These are phyloP conservation scores for Sarcodon sp. DNA, from an alignment of 768 basidiomycete species.

Conservation along the genomic window DNA sequence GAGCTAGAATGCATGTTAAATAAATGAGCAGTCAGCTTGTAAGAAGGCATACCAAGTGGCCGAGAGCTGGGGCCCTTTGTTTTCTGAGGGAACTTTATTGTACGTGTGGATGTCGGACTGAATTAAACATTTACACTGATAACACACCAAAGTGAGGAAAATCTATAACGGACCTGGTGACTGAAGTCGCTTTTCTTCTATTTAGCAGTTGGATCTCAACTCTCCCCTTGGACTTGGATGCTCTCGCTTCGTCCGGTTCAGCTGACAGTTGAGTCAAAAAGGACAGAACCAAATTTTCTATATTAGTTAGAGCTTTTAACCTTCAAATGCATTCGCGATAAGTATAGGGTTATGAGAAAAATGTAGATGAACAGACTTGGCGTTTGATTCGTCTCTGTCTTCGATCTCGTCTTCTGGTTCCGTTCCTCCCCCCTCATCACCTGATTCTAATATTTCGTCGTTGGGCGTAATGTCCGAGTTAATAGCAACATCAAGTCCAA, in stretches of 20 bases:
- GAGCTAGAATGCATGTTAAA: conserved; percentile 30
- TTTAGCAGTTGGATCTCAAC: conserved; percentile 22
- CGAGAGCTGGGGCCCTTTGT: conserved; percentile 21
- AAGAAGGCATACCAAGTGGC: conserved; percentile 24
- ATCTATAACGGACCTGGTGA: conserved; percentile 15
- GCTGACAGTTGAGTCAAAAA: conserved; percentile 10
- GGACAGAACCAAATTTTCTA: conserved; percentile 10
- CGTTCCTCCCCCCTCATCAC: too few species aligned
- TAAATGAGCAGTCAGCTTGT: neutral
- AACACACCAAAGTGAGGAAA: neutral
- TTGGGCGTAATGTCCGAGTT: too few species aligned
- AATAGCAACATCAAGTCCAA: too few species aligned
- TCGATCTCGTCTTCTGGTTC: too few species aligned
- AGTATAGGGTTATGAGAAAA: too few species aligned
- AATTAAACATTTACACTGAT: neutral
- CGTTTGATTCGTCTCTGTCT: too few species aligned
- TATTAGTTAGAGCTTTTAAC: conserved; percentile 2
- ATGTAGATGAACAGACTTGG: too few species aligned
- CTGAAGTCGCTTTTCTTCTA: conserved; percentile 16
- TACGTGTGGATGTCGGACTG: conserved; percentile 13
- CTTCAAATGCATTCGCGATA: conserved; percentile 1
- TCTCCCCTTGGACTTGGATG: conserved; percentile 8
- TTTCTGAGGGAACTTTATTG: conserved; percentile 24
- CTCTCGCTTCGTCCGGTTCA: neutral
- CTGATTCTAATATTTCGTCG: too few species aligned